A percentile compares a stretch with the other conserved stretches of the same genome.
Evolutionary conservation across 2,329 filamentous ascomycete genomes (phyloP).

Genomic region (Alternaria hordeiaustralica): DNA sequence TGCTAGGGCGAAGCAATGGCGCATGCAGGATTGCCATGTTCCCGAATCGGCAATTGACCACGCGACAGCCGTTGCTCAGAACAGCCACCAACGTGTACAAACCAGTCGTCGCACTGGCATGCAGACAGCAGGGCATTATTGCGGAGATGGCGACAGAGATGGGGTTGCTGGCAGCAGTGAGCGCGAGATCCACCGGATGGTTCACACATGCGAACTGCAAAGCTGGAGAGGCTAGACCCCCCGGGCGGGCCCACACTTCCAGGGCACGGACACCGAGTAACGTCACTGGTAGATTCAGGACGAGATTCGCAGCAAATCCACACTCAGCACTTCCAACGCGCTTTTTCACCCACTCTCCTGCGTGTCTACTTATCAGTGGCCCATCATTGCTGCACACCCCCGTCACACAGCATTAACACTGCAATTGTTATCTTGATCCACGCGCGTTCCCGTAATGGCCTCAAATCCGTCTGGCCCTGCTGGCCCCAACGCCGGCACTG

Average conservation of each 20-base stretch:
- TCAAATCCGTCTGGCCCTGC: constrained; percentile 19
- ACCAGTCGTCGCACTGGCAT: not conserved
- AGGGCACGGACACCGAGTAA: constrained; percentile 9
- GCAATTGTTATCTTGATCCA: constrained; percentile 6
- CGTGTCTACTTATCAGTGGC: constrained; percentile 11
- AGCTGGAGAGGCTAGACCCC: constrained; percentile 2
- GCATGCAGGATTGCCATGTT: not conserved
- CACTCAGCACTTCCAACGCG: constrained; percentile 1
- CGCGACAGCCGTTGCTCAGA: constrained; percentile 3
- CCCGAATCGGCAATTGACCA: constrained; percentile 15
- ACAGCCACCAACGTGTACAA: not conserved
- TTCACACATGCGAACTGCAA: constrained; percentile 12
- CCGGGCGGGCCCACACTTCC: not conserved
- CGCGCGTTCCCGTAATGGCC: constrained; percentile 20
- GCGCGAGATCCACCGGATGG: not conserved
- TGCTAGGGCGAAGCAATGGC: not conserved
- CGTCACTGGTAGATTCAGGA: constrained; percentile 10
- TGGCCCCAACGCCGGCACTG: constrained; percentile 11
- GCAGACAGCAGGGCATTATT: not conserved
- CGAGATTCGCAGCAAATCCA: constrained; percentile 1
- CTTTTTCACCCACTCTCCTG: not conserved
- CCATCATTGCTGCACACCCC: not conserved
- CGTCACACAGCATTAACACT: not conserved
- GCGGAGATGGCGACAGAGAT: not conserved
- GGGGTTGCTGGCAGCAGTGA: not conserved